Evolutionary conservation across 2,329 filamentous ascomycete genomes (phyloP).

Genomic region (Aspergillus novofumigatus): DNA sequence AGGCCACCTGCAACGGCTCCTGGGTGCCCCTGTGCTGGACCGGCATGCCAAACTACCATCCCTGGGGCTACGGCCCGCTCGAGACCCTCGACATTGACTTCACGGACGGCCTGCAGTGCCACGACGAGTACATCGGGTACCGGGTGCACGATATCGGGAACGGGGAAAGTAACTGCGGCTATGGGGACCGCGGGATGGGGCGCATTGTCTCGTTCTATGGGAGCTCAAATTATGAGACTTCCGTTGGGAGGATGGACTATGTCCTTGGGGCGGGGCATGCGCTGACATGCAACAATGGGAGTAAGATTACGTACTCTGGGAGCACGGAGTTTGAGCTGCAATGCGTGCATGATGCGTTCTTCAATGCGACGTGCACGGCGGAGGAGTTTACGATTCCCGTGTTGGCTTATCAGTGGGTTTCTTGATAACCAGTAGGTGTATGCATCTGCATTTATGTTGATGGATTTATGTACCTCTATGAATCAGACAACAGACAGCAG

Average conservation of each 20-base stretch:
- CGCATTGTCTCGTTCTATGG: constrained; percentile 27
- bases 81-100: constrained; percentile 25
- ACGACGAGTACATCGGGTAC: constrained; percentile 27
- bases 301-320: constrained; percentile 24
- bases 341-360: constrained; percentile 22
- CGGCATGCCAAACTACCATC: constrained; percentile 28
- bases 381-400: constrained; percentile 23
- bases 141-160: constrained; percentile 26
- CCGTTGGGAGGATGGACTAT: constrained; percentile 21
- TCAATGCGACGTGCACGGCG: constrained; percentile 27
- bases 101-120: constrained; percentile 20
- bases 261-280: constrained; percentile 23
- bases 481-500: too few species aligned
- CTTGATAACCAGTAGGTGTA: neutral
- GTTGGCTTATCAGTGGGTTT: constrained; percentile 22
- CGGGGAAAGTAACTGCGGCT: constrained; percentile 25
- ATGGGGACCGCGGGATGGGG: constrained; percentile 21
- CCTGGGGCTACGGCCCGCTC: constrained; percentile 25
- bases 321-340: constrained; percentile 20
- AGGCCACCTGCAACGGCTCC: constrained; percentile 20
- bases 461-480: too few species aligned
- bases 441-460: too few species aligned
- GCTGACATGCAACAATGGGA: constrained; percentile 23
- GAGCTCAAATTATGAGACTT: constrained; percentile 15
- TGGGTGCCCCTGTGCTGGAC: constrained; percentile 25